Percentiles rank a stretch among this genome's conserved stretches.
Conservation (phyloP, 495 filamentous ascomycete species). For the Lepidopterella palustris region DNA sequence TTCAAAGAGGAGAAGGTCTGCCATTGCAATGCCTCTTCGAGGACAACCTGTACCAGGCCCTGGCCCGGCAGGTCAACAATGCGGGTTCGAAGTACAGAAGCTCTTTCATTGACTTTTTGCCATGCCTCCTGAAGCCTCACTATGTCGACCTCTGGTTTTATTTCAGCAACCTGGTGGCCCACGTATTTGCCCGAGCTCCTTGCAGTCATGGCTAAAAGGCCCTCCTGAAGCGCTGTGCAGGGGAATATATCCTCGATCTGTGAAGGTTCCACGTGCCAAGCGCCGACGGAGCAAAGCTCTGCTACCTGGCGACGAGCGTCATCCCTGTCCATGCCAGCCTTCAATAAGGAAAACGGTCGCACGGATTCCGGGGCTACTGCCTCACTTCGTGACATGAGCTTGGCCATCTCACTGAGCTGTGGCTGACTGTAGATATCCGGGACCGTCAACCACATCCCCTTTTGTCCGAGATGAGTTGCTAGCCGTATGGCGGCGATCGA, state of each 20-base stretch:
- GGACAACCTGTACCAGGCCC: slow-evolving; percentile 24
- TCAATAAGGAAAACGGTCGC: neutral
- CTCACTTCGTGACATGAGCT: neutral
- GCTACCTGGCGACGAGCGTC: neutral
- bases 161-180: slow-evolving; percentile 30
- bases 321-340: neutral
- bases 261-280: too few relatives aligned
- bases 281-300: neutral
- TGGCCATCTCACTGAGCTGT: slow-evolving; percentile 41
- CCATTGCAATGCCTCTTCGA: slow-evolving; percentile 24
- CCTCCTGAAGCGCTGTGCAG: neutral
- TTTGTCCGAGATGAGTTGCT: slow-evolving; percentile 8
- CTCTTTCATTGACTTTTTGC: slow-evolving; percentile 35
- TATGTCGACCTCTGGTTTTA: slow-evolving; percentile 40
- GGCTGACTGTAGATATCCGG: slow-evolving; percentile 44
- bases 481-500: slow-evolving; percentile 24
- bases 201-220: neutral
- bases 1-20: slow-evolving; percentile 2
- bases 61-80: slow-evolving; percentile 31
- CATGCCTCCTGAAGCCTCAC: slow-evolving; percentile 44
- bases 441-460: slow-evolving; percentile 29
- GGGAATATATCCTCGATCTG: neutral
- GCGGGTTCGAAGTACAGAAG: slow-evolving; percentile 40
- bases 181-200: neutral
- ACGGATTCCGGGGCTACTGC: neutral